Percentiles rank a stretch among this genome's conserved stretches.
Conservation (phyloP, 2,329 filamentous ascomycete genomes). For the Uncinocarpus reesii region DNA sequence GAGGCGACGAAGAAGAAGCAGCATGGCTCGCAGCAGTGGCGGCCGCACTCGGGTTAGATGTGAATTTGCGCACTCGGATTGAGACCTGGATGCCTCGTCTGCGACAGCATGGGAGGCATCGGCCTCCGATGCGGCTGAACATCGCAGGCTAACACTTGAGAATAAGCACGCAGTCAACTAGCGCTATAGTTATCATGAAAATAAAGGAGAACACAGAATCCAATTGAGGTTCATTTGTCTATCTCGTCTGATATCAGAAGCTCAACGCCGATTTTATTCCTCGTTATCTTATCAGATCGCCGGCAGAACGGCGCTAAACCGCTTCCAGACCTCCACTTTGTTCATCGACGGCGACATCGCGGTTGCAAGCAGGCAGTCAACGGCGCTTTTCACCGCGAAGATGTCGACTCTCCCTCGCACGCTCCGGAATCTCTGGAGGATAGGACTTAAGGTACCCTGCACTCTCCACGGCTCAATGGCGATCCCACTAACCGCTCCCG, state of each 20-base stretch:
- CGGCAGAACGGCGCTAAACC: constrained; percentile 14
- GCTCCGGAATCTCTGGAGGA: constrained; percentile 71
- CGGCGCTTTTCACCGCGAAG: constrained; percentile 28
- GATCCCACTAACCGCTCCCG: constrained; percentile 31
- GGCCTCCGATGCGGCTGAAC: constrained; percentile 34
- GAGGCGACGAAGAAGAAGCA: constrained; percentile 34
- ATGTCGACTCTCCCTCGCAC: constrained; percentile 93
- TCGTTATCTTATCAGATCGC: constrained; percentile 15
- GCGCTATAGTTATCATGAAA: no score
- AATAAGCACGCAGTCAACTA: neutral
- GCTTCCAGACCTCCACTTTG: constrained; percentile 10
- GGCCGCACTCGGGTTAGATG: constrained; percentile 24
- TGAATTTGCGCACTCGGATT: constrained; percentile 31
- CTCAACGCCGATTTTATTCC: neutral
- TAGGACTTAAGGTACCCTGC: constrained; percentile 68
- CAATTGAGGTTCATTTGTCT: neutral
- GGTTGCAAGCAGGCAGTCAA: neutral
- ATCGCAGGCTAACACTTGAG: constrained; percentile 19
- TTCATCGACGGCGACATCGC: constrained; percentile 2
- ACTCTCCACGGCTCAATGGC: constrained; percentile 11
- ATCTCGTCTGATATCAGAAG: neutral
- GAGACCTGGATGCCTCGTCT: constrained; percentile 21
- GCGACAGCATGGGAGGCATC: constrained; percentile 28
- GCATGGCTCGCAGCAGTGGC: constrained; percentile 16
- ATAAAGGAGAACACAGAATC: no score